Evolutionary conservation across 352 stramenopile species (phyloP).

Genomic region (Globisporangium splendens): DNA sequence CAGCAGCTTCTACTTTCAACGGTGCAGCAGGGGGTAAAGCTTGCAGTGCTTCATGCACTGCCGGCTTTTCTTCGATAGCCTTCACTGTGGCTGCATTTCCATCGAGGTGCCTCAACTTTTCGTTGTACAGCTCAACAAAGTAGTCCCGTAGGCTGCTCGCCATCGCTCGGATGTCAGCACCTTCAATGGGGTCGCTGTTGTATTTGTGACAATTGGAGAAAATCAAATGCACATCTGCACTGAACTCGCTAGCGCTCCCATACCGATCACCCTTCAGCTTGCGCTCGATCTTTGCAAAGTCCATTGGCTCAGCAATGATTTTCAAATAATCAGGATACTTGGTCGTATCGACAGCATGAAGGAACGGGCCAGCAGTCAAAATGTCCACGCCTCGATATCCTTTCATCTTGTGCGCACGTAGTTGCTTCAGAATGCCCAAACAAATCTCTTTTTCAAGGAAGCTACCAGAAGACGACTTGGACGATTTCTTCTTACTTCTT

Average conservation of each 20-base stretch:
- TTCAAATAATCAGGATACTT: conserved; percentile 84
- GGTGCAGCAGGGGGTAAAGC: background rate
- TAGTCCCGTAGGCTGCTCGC: conserved; percentile 76
- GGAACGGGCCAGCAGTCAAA: conserved; percentile 70
- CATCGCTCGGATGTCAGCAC: conserved; percentile 85
- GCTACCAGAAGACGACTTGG: conserved; percentile 16
- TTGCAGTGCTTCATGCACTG: background rate
- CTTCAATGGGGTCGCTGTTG: conserved; percentile 84
- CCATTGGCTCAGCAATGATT: conserved; percentile 81
- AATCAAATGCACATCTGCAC: conserved; percentile 82
- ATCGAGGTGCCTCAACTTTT: conserved; percentile 46
- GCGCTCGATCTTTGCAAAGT: conserved; percentile 85
- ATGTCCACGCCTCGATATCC: conserved; percentile 81
- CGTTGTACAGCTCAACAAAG: conserved; percentile 74
- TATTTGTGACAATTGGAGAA: conserved; percentile 90
- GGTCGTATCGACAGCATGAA: conserved; percentile 81
- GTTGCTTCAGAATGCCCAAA: conserved; percentile 61
- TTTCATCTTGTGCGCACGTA: conserved; percentile 85
- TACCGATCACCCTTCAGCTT: conserved; percentile 87
- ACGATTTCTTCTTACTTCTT: conserved; percentile 32
- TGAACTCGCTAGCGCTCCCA: conserved; percentile 71
- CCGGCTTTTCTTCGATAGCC: background rate
- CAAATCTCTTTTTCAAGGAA: conserved; percentile 69
- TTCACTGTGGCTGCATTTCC: conserved; percentile 17
- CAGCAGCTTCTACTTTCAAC: background rate